phyloP scores from a whole-genome alignment of 164 flowering plant species.

The Echeveria elegans region DNA sequence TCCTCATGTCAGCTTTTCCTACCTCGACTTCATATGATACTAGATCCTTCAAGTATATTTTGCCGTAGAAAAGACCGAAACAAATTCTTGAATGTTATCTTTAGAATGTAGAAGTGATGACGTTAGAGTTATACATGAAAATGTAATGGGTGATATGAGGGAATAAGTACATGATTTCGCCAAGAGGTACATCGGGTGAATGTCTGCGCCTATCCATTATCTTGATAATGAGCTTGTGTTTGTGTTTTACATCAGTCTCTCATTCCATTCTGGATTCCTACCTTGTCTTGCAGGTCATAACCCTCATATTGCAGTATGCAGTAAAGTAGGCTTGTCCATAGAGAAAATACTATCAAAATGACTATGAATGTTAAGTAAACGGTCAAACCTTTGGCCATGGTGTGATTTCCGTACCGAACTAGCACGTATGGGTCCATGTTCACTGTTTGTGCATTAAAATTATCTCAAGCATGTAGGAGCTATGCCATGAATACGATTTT shows the following conservation, averaged over 20 bases:
- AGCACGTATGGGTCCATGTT: neutral
- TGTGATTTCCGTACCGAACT: neutral
- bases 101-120: neutral
- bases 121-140: neutral
- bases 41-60: neutral
- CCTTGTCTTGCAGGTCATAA: neutral
- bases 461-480: neutral
- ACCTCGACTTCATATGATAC: neutral
- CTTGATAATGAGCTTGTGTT: conserved; percentile 1
- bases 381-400: neutral
- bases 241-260: neutral
- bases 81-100: neutral
- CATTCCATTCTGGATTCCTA: conserved; percentile 1
- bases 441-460: neutral
- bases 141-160: neutral
- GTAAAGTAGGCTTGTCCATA: neutral
- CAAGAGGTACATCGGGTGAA: neutral
- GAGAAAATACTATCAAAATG: neutral
- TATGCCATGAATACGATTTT: no score
- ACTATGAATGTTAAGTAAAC: neutral
- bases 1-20: neutral
- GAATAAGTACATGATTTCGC: neutral
- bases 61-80: neutral
- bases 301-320: neutral
- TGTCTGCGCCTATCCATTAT: conserved; percentile 4